Conservation (phyloP, 2,329 filamentous ascomycete species). For the Cytospora paraplurivora region DNA sequence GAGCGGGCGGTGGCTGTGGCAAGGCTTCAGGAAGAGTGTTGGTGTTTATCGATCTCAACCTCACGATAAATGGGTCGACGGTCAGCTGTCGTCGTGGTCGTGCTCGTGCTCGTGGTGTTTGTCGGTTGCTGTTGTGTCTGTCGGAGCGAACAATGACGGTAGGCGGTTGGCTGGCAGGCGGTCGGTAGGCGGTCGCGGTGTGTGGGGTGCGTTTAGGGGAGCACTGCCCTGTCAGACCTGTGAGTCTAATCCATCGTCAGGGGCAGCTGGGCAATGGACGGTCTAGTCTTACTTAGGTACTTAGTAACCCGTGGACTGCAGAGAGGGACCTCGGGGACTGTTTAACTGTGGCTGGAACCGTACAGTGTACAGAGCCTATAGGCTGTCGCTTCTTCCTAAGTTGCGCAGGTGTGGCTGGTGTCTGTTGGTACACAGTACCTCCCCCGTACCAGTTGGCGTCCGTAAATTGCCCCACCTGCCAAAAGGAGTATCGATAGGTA, state of each 20-base stretch:
- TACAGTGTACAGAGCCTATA: neutral
- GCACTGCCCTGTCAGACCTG: neutral
- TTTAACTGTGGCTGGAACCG: neutral
- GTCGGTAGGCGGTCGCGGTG: conserved; percentile 25
- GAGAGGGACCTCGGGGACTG: neutral
- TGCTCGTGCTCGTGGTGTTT: neutral
- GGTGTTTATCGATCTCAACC: conserved; percentile 12
- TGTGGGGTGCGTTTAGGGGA: conserved; percentile 30
- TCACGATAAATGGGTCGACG: conserved; percentile 9
- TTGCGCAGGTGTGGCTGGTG: neutral
- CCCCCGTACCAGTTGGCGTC: too few species aligned
- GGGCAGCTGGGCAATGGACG: neutral
- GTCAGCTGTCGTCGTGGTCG: neutral
- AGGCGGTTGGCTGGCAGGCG: neutral
- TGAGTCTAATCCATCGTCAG: conserved; percentile 3
- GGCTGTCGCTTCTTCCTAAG: neutral
- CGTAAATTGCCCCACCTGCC: too few species aligned
- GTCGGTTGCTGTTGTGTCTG: neutral
- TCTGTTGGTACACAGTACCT: too few species aligned
- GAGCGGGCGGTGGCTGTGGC: neutral
- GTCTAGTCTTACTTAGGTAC: neutral
- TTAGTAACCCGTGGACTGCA: neutral
- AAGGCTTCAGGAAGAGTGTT: conserved; percentile 5
- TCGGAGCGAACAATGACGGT: conserved; percentile 19
- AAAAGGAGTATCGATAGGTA: too few species aligned